A percentile compares a stretch with the other conserved stretches of the same genome.
Evolutionary conservation across 768 basidiomycete species (phyloP).

Genomic region (Tylopilus plumbeoviolaceoides): DNA sequence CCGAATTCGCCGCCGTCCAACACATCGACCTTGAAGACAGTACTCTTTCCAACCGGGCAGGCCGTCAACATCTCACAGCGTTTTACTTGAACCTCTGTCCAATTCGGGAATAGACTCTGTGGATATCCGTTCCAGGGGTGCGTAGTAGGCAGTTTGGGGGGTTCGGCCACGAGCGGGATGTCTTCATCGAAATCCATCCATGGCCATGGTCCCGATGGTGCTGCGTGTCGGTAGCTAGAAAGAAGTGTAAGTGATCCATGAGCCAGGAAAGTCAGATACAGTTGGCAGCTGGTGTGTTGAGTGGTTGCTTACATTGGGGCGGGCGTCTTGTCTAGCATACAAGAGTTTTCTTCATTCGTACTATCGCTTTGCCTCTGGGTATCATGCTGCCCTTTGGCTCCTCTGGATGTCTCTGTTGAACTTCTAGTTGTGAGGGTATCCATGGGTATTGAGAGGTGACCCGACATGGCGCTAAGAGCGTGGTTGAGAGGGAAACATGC

Average conservation of each 20-base stretch:
- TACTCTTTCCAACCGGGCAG: conserved; percentile 12
- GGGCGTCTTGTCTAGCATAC: conserved; percentile 14
- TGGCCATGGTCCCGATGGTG: conserved; percentile 41
- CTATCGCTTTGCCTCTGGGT: not conserved
- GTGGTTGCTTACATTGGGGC: conserved; percentile 18
- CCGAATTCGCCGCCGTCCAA: conserved; percentile 9
- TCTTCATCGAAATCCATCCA: conserved; percentile 38
- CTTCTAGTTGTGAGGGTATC: not conserved
- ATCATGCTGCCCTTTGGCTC: not conserved
- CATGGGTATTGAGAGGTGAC: conserved; percentile 21
- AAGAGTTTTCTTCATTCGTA: not conserved
- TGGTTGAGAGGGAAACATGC: conserved; percentile 3
- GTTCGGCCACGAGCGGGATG: conserved; percentile 1
- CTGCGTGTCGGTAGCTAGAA: conserved; percentile 33
- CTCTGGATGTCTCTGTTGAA: not conserved
- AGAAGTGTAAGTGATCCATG: not conserved
- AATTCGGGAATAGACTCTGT: conserved; percentile 28
- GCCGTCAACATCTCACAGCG: conserved; percentile 30
- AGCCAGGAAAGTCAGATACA: not conserved
- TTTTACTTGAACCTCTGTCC: conserved; percentile 29
- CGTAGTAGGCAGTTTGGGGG: not conserved
- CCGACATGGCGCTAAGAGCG: conserved; percentile 8
- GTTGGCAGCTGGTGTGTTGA: not conserved
- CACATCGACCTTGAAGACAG: conserved; percentile 26
- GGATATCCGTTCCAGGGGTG: conserved; percentile 28